phyloP scores from a whole-genome alignment of 169 alveolate genomes.

The Eimeria sp. region DNA sequence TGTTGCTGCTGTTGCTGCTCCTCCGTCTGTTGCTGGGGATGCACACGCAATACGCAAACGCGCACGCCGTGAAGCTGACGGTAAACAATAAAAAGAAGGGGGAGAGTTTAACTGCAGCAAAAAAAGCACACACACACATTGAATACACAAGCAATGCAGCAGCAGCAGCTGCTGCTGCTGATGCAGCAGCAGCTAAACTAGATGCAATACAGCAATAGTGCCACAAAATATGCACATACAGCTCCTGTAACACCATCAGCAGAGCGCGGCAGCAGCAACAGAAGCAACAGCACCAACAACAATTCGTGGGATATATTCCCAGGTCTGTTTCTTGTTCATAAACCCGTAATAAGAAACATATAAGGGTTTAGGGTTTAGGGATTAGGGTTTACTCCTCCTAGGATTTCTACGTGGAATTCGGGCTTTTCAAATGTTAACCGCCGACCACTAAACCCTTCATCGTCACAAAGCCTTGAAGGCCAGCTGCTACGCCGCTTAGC shows the following conservation, averaged over 20 bases:
- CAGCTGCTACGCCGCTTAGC: neutral
- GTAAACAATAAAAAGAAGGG: neutral
- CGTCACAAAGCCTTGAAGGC: neutral
- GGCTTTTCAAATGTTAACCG: neutral
- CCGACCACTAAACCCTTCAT: neutral
- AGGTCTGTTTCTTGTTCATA: too few species aligned
- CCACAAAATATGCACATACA: neutral
- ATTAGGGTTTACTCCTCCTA: neutral
- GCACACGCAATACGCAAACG: neutral
- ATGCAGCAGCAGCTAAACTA: neutral
- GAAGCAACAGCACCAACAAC: conserved; percentile 7
- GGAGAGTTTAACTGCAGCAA: neutral
- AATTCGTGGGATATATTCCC: too few species aligned
- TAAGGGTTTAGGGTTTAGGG: neutral
- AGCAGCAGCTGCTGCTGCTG: neutral
- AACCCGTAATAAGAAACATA: neutral
- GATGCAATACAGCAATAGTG: neutral
- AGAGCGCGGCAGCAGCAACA: neutral
- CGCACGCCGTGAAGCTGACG: neutral
- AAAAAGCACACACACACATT: too few species aligned
- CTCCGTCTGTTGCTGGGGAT: too few species aligned
- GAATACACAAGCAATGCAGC: too few species aligned
- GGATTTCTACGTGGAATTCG: neutral
- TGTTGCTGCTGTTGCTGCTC: too few species aligned
- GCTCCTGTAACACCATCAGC: neutral